Evolutionary conservation across 768 basidiomycete species (phyloP).

Genomic region (Symmetrospora coprosmae): DNA sequence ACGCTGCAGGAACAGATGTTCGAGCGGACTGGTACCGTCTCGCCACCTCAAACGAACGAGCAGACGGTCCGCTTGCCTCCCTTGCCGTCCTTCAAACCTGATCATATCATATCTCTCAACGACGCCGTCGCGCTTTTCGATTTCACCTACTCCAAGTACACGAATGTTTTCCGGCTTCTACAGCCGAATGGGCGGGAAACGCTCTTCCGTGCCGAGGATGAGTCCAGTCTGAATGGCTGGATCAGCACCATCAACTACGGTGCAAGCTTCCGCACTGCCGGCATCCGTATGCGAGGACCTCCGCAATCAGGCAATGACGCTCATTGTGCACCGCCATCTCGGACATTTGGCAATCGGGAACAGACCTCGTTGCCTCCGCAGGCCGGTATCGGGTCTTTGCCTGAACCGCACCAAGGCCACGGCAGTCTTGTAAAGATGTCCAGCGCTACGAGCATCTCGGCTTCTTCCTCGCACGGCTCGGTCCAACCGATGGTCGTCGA

Average conservation of each 20-base stretch:
- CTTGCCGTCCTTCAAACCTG: slow-evolving; percentile 50
- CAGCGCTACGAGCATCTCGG: too few species aligned
- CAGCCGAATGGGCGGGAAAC: slow-evolving; percentile 65
- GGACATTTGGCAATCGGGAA: too few species aligned
- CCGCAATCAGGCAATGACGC: too few species aligned
- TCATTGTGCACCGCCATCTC: too few species aligned
- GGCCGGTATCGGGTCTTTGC: too few species aligned
- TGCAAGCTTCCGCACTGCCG: slow-evolving; percentile 72
- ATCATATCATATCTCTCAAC: slow-evolving; percentile 67
- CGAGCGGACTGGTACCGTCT: neutral
- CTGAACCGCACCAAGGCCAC: too few species aligned
- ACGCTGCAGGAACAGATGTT: slow-evolving; percentile 13
- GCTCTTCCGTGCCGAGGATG: slow-evolving; percentile 58
- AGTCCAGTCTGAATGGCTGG: slow-evolving; percentile 73
- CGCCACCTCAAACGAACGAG: slow-evolving; percentile 20
- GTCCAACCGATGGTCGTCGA: too few species aligned
- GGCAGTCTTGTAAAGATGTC: too few species aligned
- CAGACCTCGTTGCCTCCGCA: too few species aligned
- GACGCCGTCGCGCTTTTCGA: slow-evolving; percentile 70
- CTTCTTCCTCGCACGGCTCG: too few species aligned
- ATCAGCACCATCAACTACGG: slow-evolving; percentile 85
- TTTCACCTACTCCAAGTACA: slow-evolving; percentile 43
- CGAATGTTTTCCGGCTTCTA: slow-evolving; percentile 60
- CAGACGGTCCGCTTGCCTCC: neutral
- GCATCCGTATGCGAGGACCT: slow-evolving; percentile 65